These are phyloP conservation scores for Mucor indicus DNA, from an alignment of 371 early-diverging fungal species.

Conservation along the genomic window DNA sequence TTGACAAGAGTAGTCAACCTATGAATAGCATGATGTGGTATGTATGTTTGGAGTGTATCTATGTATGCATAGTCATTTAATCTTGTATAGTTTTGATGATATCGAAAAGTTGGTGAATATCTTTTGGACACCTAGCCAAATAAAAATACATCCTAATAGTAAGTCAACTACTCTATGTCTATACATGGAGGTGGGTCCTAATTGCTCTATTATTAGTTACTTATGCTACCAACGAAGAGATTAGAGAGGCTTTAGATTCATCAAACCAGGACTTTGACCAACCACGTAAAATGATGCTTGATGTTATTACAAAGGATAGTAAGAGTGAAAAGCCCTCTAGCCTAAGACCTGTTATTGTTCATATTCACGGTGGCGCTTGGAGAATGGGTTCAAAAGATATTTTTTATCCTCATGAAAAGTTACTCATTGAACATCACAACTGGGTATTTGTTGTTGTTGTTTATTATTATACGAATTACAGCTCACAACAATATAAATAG, in stretches of 20 bases:
- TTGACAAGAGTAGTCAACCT: slow-evolving; percentile 6
- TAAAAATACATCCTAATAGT: slow-evolving; percentile 51
- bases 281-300: slow-evolving; percentile 41
- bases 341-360: slow-evolving; percentile 52
- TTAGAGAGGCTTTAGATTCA: slow-evolving; percentile 33
- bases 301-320: slow-evolving; percentile 28
- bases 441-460: slow-evolving; percentile 22
- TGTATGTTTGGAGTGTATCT: too few species aligned
- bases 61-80: too few species aligned
- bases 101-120: slow-evolving; percentile 42
- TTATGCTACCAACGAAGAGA: slow-evolving; percentile 56
- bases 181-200: too few species aligned
- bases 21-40: slow-evolving; percentile 17
- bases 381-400: slow-evolving; percentile 44
- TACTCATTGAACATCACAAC: slow-evolving; percentile 28
- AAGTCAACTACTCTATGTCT: too few species aligned
- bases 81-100: background rate
- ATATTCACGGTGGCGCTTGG: slow-evolving; percentile 70
- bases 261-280: slow-evolving; percentile 24
- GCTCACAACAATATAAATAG: slow-evolving; percentile 26
- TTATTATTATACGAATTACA: background rate
- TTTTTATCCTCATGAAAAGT: slow-evolving; percentile 38
- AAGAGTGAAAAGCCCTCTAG: slow-evolving; percentile 4
- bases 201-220: slow-evolving; percentile 35
- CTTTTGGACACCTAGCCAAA: slow-evolving; percentile 34